Evolutionary conservation across 331 rosid species (phyloP).

Genomic region (Quercus phellos): DNA sequence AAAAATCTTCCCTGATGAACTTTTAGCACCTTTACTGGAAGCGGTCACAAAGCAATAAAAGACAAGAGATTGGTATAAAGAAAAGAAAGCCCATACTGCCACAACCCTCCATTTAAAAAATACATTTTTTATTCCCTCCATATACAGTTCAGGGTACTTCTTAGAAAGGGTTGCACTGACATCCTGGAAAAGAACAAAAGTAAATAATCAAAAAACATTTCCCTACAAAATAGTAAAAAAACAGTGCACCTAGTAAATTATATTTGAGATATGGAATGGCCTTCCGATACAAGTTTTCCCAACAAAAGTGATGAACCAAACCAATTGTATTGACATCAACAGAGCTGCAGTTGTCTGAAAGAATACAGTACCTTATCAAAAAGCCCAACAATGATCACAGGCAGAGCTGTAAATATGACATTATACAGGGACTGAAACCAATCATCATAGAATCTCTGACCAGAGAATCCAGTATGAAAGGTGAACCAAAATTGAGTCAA

Average conservation of each 20-base stretch:
- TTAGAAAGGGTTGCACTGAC: conserved; percentile 84
- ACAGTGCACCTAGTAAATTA: conserved; percentile 1
- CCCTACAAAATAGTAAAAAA: conserved; percentile 4
- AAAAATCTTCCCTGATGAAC: conserved; percentile 61
- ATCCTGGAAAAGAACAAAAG: conserved; percentile 57
- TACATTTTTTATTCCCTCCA: conserved; percentile 70
- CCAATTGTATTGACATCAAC: conserved; percentile 7
- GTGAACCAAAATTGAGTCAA: conserved; percentile 99
- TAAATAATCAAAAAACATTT: conserved; percentile 11
- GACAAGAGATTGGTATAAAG: conserved; percentile 78
- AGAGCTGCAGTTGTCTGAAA: conserved; percentile 13
- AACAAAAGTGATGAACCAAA: not conserved
- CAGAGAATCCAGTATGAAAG: conserved; percentile 95
- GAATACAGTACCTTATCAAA: conserved; percentile 70
- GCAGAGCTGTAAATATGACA: conserved; percentile 92
- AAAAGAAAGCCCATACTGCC: conserved; percentile 74
- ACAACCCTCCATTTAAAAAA: conserved; percentile 87
- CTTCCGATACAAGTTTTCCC: not conserved
- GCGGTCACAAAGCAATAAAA: conserved; percentile 58
- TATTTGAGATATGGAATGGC: not conserved
- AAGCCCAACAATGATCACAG: conserved; percentile 88
- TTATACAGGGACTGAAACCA: conserved; percentile 92
- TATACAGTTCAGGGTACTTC: conserved; percentile 87
- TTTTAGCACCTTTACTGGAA: conserved; percentile 48
- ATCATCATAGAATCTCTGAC: conserved; percentile 97